phyloP scores from a whole-genome alignment of 345 rosid genomes.

The Eutrema yunnanense region DNA sequence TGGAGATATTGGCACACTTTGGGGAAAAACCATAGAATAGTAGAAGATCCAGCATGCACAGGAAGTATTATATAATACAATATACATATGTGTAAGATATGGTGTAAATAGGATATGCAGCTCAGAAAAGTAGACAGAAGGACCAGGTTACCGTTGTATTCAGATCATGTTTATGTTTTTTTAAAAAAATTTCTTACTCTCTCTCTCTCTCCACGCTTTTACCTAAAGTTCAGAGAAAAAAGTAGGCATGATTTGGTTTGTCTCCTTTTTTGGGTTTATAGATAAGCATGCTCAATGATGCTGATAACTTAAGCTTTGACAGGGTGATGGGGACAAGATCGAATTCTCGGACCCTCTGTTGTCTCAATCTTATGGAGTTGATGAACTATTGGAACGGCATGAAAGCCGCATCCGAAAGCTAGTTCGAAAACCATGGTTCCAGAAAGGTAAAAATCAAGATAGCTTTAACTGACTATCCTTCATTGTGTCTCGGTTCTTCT shows the following conservation, averaged over 20 bases:
- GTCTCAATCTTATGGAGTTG: conserved; percentile 65
- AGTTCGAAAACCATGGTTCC: conserved; percentile 87
- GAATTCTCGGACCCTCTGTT: conserved; percentile 86
- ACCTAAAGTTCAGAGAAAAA: conserved; percentile 9
- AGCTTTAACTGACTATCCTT: not conserved
- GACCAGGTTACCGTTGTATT: conserved; percentile 8
- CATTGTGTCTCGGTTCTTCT: not conserved
- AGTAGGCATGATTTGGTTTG: conserved; percentile 20
- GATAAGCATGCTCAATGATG: conserved; percentile 29
- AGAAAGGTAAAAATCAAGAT: conserved; percentile 46
- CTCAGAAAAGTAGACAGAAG: conserved; percentile 15
- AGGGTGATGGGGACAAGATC: conserved; percentile 75
- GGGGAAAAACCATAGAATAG: too few species aligned
- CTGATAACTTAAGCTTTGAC: conserved; percentile 27
- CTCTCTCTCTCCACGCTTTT: conserved; percentile 20
- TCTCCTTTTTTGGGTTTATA: conserved; percentile 14
- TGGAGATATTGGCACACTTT: not conserved
- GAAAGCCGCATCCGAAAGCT: conserved; percentile 82
- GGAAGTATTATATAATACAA: not conserved
- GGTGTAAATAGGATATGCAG: not conserved
- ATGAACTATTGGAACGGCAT: conserved; percentile 68
- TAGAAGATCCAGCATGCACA: too few species aligned
- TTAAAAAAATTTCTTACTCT: not conserved
- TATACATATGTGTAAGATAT: not conserved
- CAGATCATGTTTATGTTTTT: conserved; percentile 10